Evolutionary conservation across 2,329 filamentous ascomycete genomes (phyloP).

Genomic region (Exutisphaerella laricina): DNA sequence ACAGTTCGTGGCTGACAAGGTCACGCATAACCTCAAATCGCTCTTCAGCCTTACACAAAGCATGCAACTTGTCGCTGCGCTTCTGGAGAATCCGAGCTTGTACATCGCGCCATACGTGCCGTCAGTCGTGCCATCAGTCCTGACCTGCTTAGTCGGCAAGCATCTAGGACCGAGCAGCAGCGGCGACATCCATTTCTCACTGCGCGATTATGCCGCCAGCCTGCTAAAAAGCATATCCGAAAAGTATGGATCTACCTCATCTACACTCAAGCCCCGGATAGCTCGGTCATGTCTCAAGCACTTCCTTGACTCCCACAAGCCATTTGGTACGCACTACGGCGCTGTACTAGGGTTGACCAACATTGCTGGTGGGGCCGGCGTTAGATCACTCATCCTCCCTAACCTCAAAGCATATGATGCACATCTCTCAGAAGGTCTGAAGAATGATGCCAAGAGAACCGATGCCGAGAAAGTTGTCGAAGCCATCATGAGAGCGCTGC

Average conservation of each 20-base stretch:
- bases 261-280: constrained; percentile 78
- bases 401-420: constrained; percentile 61
- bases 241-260: constrained; percentile 75
- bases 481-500: constrained; percentile 53
- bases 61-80: constrained; percentile 80
- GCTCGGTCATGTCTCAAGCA: constrained; percentile 90
- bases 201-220: constrained; percentile 78
- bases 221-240: constrained; percentile 72
- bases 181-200: constrained; percentile 62
- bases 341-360: constrained; percentile 74
- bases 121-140: constrained; percentile 72
- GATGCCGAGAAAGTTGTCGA: constrained; percentile 57
- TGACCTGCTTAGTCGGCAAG: constrained; percentile 84
- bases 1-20: constrained; percentile 90
- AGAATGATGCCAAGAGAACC: constrained; percentile 50
- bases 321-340: constrained; percentile 80
- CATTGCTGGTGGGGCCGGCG: constrained; percentile 64
- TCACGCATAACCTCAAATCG: constrained; percentile 88
- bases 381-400: constrained; percentile 60
- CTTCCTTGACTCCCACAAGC: constrained; percentile 80
- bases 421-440: constrained; percentile 52
- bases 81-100: constrained; percentile 76
- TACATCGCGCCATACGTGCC: constrained; percentile 66
- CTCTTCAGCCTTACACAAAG: constrained; percentile 83
- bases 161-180: constrained; percentile 59